Percentiles rank a stretch among this genome's conserved stretches.
Evolutionary conservation across 2,329 filamentous ascomycete species (phyloP).

Genomic region (Dothistroma pini): DNA sequence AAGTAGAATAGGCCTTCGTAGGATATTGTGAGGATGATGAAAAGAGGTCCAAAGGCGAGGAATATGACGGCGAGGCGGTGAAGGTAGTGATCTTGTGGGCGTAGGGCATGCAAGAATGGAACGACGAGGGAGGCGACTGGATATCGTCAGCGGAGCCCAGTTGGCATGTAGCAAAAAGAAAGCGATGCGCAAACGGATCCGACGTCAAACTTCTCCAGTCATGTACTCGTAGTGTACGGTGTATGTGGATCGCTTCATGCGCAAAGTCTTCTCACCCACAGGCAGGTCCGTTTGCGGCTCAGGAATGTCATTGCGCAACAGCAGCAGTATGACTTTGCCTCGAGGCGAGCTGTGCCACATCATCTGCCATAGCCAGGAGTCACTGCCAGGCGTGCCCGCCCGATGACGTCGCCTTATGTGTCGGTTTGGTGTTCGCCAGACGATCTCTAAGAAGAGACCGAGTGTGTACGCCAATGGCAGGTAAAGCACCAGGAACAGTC

Average conservation of each 20-base stretch:
- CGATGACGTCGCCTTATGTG: not conserved
- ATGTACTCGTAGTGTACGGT: not conserved
- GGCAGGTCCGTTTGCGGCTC: not conserved
- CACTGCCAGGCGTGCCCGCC: not conserved
- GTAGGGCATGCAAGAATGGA: constrained; percentile 75
- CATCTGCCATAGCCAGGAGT: not conserved
- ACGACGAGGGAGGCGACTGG: constrained; percentile 69
- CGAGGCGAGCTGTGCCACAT: not conserved
- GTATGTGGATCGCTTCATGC: not conserved
- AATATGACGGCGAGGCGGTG: constrained; percentile 87
- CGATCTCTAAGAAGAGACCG: constrained; percentile 13
- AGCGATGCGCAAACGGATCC: constrained; percentile 1
- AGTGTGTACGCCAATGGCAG: constrained; percentile 11
- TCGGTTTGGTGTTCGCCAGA: constrained; percentile 13
- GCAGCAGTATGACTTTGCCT: constrained; percentile 1
- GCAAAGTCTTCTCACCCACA: not conserved
- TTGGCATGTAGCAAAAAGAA: not conserved
- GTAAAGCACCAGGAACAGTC: constrained; percentile 15
- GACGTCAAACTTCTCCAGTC: not conserved
- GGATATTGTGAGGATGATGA: constrained; percentile 94
- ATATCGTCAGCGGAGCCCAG: constrained; percentile 15
- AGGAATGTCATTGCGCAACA: constrained; percentile 2
- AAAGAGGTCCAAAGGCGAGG: constrained; percentile 85
- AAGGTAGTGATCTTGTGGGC: constrained; percentile 82
- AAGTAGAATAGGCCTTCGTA: constrained; percentile 98